Percentiles rank a stretch among this genome's conserved stretches.
Evolutionary conservation across 371 early-diverging fungal species (phyloP).

Genomic region (Rhizopus sp.): DNA sequence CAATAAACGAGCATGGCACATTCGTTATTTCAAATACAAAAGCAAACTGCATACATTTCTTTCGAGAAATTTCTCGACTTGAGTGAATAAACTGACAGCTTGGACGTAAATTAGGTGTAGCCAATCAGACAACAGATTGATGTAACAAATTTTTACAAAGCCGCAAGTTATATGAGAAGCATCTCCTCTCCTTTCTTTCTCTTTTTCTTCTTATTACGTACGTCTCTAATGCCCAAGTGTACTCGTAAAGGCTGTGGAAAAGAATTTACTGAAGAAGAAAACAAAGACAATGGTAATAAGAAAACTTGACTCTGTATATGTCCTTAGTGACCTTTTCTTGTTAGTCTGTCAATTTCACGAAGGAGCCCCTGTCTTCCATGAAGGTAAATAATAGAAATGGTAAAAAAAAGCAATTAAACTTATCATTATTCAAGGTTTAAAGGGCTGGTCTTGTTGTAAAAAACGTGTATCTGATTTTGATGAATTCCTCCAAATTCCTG

Average conservation of each 20-base stretch:
- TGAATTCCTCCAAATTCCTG: slow-evolving; percentile 86
- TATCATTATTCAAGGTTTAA: slow-evolving; percentile 52
- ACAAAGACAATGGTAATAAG: slow-evolving; percentile 60
- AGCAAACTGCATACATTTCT: too few relatives aligned
- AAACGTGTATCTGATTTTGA: slow-evolving; percentile 90
- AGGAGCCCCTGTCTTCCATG: slow-evolving; percentile 90
- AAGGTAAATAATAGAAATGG: slow-evolving; percentile 44
- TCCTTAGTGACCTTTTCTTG: background rate
- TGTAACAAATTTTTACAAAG: too few relatives aligned
- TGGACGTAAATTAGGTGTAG: too few relatives aligned
- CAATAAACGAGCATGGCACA: too few relatives aligned
- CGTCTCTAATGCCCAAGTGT: slow-evolving; percentile 58
- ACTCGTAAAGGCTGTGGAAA: slow-evolving; percentile 85
- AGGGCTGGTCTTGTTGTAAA: slow-evolving; percentile 96
- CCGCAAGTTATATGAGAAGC: too few relatives aligned
- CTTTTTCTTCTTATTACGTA: slow-evolving; percentile 8
- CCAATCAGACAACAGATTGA: too few relatives aligned
- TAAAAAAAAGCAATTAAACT: background rate
- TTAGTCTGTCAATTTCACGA: slow-evolving; percentile 77
- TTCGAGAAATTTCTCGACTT: too few relatives aligned
- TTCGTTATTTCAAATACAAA: too few relatives aligned
- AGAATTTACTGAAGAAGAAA: slow-evolving; percentile 67
- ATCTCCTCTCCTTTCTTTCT: background rate
- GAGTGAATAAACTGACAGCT: too few relatives aligned
- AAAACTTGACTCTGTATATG: too few relatives aligned